Base-by-base conservation (phyloP, 2,329 filamentous ascomycete genomes). In the Diaporthe velutina region DNA sequence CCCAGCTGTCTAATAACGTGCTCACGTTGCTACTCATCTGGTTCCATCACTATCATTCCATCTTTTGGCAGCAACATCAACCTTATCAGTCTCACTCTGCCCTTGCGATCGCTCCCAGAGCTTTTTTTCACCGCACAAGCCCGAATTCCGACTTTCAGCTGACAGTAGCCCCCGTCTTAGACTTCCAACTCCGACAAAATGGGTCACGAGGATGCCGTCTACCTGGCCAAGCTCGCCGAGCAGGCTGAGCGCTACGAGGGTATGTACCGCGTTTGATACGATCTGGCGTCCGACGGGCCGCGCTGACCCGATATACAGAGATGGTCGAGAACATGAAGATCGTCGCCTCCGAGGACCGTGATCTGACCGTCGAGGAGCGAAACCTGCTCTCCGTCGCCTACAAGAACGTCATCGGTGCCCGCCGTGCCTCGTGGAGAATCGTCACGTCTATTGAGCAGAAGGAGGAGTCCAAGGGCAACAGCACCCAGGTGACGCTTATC, bases 291-390 rank as follows among this genome's bases (percentile, higher is more conserved):
- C 68, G 54, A 64, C 74, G 71, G 78, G 79, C 74, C 70, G 55
- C 61, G 54, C 70, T 74, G 52, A 76, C 61, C 64, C 42, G 58
- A 17, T 45, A 28, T 61, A 75, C 87, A 98, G 96, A 98, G 89
- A 98, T 98, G 96, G 96, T 98, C 80, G 95, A 98, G 91, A 98
- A 98, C 92, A 98, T 98, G 96, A 98, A 98, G 93, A 93, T 94
- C 80, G 96, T 98, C 83, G 96, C 96, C 82, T 96, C 94, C 80
- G 95, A 96, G 85, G 92, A 94, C 84, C 92, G 90, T 82, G 93
- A 95, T 83, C 90, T 95, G 81, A 93, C 93, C 78, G 95, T 98
- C 80, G 96, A 98, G 88, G 96, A 98, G 92, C 94, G 96, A 85
- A 98, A 98, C 89, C 95, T 98, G 79, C 92, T 98, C 77, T 98